phyloP scores from a whole-genome alignment of 495 filamentous ascomycete genomes.

The Xylaria curta region DNA sequence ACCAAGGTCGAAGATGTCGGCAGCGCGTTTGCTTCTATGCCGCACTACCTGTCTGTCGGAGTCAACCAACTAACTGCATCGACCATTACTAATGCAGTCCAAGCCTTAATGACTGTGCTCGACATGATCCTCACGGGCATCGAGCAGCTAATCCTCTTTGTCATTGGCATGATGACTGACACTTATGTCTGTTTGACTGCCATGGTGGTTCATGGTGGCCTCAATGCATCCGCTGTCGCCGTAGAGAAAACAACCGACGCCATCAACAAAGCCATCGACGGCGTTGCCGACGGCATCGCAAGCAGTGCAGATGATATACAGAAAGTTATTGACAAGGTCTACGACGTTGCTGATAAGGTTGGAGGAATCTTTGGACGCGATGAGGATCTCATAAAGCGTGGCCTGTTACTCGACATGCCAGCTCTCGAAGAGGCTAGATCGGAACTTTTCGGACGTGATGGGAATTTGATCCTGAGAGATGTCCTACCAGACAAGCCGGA shows the following conservation, averaged over 20 bases:
- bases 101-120: slow-evolving; percentile 76
- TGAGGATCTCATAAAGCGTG: slow-evolving; percentile 37
- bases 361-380: slow-evolving; percentile 50
- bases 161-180: slow-evolving; percentile 85
- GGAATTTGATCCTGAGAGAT: slow-evolving; percentile 4
- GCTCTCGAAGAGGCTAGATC: slow-evolving; percentile 2
- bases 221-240: slow-evolving; percentile 70
- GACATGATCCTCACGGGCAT: slow-evolving; percentile 79
- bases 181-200: slow-evolving; percentile 89
- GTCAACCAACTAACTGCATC: slow-evolving; percentile 84
- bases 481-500: slow-evolving; percentile 57
- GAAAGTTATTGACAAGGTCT: slow-evolving; percentile 64
- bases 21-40: slow-evolving; percentile 96
- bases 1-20: slow-evolving; percentile 92
- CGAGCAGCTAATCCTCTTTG: slow-evolving; percentile 86
- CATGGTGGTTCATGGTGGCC: slow-evolving; percentile 75
- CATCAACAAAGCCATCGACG: slow-evolving; percentile 74
- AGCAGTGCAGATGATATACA: slow-evolving; percentile 63
- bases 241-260: slow-evolving; percentile 73
- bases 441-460: slow-evolving; percentile 6
- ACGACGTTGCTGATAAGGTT: slow-evolving; percentile 65
- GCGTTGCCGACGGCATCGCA: slow-evolving; percentile 67
- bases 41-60: slow-evolving; percentile 85
- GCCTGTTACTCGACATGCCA: slow-evolving; percentile 45
- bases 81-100: slow-evolving; percentile 77